Evolutionary conservation across 1,139 yeast species (phyloP).

Genomic region (Pneumocystis carinii): DNA sequence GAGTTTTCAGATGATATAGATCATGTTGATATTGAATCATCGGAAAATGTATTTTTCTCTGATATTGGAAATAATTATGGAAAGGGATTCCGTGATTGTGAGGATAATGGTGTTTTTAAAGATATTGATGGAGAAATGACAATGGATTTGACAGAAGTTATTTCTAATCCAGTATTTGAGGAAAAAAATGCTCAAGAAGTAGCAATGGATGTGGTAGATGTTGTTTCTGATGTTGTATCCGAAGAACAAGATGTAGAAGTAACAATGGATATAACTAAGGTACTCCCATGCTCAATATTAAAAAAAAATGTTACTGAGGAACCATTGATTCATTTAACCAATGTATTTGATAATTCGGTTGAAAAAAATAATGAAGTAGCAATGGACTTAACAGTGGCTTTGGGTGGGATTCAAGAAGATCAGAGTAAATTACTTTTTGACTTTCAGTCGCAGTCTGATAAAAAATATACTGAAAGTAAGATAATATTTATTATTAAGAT

Average conservation of each 20-base stretch:
- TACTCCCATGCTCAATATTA: background rate
- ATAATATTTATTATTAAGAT: background rate
- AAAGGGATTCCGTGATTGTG: background rate
- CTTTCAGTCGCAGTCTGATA: background rate
- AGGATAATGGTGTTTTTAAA: background rate
- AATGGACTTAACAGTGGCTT: background rate
- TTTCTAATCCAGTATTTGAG: constrained; percentile 1
- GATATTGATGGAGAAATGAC: constrained; percentile 14
- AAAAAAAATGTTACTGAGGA: background rate
- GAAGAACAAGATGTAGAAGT: constrained; percentile 4
- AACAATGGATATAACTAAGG: background rate
- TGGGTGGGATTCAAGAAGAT: background rate
- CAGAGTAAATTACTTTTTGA: background rate
- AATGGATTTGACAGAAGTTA: constrained; percentile 16
- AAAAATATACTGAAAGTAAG: background rate
- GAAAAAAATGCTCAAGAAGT: constrained; percentile 2
- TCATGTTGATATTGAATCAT: background rate
- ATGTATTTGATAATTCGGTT: background rate
- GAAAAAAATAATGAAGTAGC: background rate
- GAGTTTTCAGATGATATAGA: background rate
- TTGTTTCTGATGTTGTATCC: background rate
- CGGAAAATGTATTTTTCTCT: background rate
- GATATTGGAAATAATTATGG: background rate
- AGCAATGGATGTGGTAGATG: constrained; percentile 5
- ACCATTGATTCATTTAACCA: background rate